Percentiles rank a stretch among this genome's conserved stretches.
These are phyloP conservation scores for Talaromyces nanjingensis DNA, from an alignment of 495 filamentous ascomycete species.

Conservation along the genomic window DNA sequence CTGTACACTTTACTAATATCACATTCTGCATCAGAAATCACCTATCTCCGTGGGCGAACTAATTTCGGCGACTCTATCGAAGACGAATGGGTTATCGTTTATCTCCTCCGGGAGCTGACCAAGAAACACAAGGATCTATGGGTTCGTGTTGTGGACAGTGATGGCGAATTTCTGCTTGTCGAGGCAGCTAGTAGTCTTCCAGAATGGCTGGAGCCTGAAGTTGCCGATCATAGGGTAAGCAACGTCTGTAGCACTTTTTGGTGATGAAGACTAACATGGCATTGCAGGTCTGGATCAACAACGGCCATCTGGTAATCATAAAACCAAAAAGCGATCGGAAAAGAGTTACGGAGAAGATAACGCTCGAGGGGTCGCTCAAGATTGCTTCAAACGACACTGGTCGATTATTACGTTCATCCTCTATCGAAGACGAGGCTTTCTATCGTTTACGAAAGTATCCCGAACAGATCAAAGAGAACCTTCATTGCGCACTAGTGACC, in stretches of 20 bases:
- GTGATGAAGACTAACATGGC: background rate
- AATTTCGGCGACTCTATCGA: slow-evolving; percentile 91
- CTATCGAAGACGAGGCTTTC: slow-evolving; percentile 84
- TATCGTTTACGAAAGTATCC: slow-evolving; percentile 81
- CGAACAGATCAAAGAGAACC: slow-evolving; percentile 55
- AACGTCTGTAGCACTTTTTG: background rate
- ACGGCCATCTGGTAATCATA: slow-evolving; percentile 66
- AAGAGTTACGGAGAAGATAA: slow-evolving; percentile 41
- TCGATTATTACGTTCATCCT: slow-evolving; percentile 53
- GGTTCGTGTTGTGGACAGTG: slow-evolving; percentile 75
- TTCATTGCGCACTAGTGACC: slow-evolving; percentile 63
- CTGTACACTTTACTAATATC: background rate
- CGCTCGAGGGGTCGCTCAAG: slow-evolving; percentile 50
- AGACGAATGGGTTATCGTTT: slow-evolving; percentile 96
- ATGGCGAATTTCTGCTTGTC: slow-evolving; percentile 92
- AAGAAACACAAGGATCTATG: slow-evolving; percentile 67
- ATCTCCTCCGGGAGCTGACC: slow-evolving; percentile 77
- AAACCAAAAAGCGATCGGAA: slow-evolving; percentile 40
- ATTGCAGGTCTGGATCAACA: slow-evolving; percentile 64
- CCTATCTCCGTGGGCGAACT: slow-evolving; percentile 59
- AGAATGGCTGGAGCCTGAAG: slow-evolving; percentile 86
- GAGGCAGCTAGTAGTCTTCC: slow-evolving; percentile 88
- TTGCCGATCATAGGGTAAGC: slow-evolving; percentile 69
- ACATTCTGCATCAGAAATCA: slow-evolving; percentile 23
- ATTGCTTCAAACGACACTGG: slow-evolving; percentile 47